These are phyloP conservation scores for Pseudozyma flocculosa DNA, from an alignment of 1,284 basidiomycete species.

Conservation along the genomic window DNA sequence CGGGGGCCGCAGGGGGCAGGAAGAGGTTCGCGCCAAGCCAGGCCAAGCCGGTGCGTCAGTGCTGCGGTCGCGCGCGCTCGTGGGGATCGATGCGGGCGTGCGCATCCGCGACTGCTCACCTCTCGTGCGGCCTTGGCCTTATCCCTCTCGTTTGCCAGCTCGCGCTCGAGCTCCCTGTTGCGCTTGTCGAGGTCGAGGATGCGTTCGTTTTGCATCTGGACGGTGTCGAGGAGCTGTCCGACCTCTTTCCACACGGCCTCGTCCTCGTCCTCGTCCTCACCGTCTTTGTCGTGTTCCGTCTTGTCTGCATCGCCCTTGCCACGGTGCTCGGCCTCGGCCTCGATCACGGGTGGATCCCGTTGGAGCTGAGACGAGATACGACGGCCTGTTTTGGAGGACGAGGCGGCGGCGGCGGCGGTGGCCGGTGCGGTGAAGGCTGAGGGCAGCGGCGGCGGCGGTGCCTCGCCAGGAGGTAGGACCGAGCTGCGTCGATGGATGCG, in stretches of 20 bases:
- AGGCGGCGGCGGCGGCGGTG: too few relatives aligned
- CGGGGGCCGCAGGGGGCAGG: too few relatives aligned
- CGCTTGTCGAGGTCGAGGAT: slow-evolving; percentile 35
- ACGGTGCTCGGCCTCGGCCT: slow-evolving; percentile 9
- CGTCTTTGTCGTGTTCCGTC: neutral
- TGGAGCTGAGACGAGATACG: slow-evolving; percentile 8
- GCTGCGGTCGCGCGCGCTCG: too few relatives aligned
- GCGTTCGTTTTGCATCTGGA: slow-evolving; percentile 29
- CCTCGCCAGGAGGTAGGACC: slow-evolving; percentile 17
- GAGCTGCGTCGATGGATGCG: slow-evolving; percentile 37
- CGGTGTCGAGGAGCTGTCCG: slow-evolving; percentile 31
- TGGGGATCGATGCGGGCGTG: too few relatives aligned
- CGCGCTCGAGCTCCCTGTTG: slow-evolving; percentile 19
- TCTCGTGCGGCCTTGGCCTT: slow-evolving; percentile 12
- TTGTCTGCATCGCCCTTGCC: slow-evolving; percentile 15
- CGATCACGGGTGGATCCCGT: slow-evolving; percentile 5
- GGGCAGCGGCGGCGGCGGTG: slow-evolving; percentile 8
- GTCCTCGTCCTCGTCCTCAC: slow-evolving; percentile 13
- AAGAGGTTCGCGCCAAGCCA: too few relatives aligned
- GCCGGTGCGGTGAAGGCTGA: slow-evolving; percentile 4
- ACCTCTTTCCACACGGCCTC: slow-evolving; percentile 30
- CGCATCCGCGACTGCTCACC: too few relatives aligned
- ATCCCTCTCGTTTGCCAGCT: slow-evolving; percentile 23
- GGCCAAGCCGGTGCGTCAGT: too few relatives aligned
- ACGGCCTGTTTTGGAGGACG: slow-evolving; percentile 6